A percentile compares a stretch with the other conserved stretches of the same genome.
Conservation (phyloP, 1,139 yeast species). For the Starmera stellimalicola region DNA sequence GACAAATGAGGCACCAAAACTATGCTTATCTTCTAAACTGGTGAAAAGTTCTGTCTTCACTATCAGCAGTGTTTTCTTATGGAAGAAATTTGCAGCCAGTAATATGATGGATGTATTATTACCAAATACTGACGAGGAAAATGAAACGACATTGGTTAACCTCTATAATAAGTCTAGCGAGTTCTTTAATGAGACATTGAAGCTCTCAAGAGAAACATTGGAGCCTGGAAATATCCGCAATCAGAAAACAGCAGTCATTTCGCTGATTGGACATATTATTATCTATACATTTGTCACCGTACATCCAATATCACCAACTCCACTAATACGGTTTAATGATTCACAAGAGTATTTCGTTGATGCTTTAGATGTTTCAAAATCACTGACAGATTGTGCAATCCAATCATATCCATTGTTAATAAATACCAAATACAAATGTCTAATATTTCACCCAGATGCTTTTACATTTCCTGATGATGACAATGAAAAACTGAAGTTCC, state of each 20-base stretch:
- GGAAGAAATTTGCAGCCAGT: constrained; percentile 2
- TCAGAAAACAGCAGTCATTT: constrained; percentile 7
- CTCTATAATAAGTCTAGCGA: constrained; percentile 7
- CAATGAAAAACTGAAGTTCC: constrained; percentile 1
- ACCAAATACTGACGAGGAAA: constrained; percentile 2
- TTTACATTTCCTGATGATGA: not conserved
- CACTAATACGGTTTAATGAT: constrained; percentile 5
- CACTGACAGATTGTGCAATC: not conserved
- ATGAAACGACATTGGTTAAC: constrained; percentile 4
- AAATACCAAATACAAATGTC: constrained; percentile 7
- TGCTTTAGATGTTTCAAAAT: not conserved
- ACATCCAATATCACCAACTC: constrained; percentile 11
- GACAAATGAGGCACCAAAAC: constrained; percentile 11
- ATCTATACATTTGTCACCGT: constrained; percentile 13
- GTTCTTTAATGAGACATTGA: constrained; percentile 6
- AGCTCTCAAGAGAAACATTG: not conserved
- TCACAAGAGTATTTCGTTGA: constrained; percentile 1
- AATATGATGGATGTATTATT: not conserved
- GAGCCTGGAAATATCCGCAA: not conserved
- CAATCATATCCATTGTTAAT: not conserved
- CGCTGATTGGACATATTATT: constrained; percentile 10
- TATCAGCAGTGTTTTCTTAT: constrained; percentile 10
- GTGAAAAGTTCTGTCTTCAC: constrained; percentile 12
- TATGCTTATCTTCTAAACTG: constrained; percentile 10
- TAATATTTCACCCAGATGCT: constrained; percentile 6